phyloP scores from a whole-genome alignment of 75 land plant species.

The Picea sitchensis region DNA sequence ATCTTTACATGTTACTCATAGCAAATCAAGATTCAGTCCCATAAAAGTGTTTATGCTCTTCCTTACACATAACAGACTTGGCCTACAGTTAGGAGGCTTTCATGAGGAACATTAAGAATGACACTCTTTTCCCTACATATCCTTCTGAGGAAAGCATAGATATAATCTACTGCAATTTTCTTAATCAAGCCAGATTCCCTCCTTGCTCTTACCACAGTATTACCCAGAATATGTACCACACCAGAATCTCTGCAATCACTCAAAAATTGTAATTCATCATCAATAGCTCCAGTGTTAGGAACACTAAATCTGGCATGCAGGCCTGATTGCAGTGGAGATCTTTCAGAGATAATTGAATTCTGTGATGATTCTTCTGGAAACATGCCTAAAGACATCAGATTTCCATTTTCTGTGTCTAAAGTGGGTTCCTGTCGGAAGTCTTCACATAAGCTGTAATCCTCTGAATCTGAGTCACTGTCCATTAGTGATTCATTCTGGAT shows the following conservation, averaged over 20 bases:
- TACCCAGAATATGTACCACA: slow-evolving; percentile 86
- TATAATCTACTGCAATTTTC: slow-evolving; percentile 68
- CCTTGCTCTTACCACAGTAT: slow-evolving; percentile 67
- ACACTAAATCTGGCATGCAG: background rate
- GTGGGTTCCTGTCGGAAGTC: slow-evolving; percentile 22
- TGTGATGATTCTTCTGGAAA: slow-evolving; percentile 23
- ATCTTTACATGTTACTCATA: background rate
- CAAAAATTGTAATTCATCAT: slow-evolving; percentile 60
- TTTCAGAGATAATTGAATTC: slow-evolving; percentile 45
- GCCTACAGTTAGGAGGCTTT: slow-evolving; percentile 79
- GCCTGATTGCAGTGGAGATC: background rate
- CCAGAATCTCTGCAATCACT: slow-evolving; percentile 62
- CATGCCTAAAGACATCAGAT: slow-evolving; percentile 15
- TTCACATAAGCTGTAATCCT: slow-evolving; percentile 37
- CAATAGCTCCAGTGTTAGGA: slow-evolving; percentile 20
- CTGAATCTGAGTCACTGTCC: slow-evolving; percentile 66
- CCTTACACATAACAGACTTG: slow-evolving; percentile 69
- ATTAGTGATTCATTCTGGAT: slow-evolving; percentile 28
- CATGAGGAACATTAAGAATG: slow-evolving; percentile 79
- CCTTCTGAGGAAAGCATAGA: slow-evolving; percentile 77
- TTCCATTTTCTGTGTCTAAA: slow-evolving; percentile 17
- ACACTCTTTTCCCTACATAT: slow-evolving; percentile 81
- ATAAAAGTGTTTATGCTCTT: background rate
- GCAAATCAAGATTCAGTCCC: background rate
- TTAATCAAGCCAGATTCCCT: slow-evolving; percentile 53